phyloP scores from a whole-genome alignment of 176 grass and related monocot genomes.

The Luzula sylvatica region DNA sequence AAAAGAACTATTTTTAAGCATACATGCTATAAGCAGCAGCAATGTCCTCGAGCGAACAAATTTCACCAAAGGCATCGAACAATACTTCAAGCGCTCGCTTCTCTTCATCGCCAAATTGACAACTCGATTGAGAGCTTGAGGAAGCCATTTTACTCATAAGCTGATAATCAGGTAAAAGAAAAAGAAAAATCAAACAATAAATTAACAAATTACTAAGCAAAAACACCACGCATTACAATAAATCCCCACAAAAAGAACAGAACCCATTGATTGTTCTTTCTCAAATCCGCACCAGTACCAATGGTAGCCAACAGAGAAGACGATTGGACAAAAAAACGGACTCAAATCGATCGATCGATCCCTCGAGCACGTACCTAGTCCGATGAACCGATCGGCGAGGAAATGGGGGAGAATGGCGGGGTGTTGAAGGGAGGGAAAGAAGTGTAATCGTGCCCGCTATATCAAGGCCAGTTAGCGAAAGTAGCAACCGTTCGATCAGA shows the following conservation, averaged over 20 bases:
- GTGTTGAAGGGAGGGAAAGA: too few relatives aligned
- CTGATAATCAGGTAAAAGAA: not conserved
- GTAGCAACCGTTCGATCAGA: too few relatives aligned
- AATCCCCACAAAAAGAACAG: too few relatives aligned
- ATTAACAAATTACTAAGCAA: not conserved
- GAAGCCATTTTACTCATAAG: not conserved
- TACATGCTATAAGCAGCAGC: slow-evolving; percentile 53
- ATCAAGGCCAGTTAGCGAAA: too few relatives aligned
- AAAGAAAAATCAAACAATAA: not conserved
- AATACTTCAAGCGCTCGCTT: slow-evolving; percentile 46
- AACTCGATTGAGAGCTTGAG: slow-evolving; percentile 1
- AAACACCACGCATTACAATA: not conserved
- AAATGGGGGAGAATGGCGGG: not conserved
- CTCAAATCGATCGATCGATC: not conserved
- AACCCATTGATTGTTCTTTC: not conserved
- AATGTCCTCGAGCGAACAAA: slow-evolving; percentile 76
- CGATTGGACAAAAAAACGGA: not conserved
- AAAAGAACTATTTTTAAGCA: not conserved
- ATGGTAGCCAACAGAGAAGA: not conserved
- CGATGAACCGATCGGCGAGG: not conserved
- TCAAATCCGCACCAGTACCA: not conserved
- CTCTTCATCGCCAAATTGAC: slow-evolving; percentile 34
- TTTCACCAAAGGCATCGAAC: slow-evolving; percentile 56
- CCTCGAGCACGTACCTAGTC: not conserved
- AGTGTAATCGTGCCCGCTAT: too few relatives aligned